Evolutionary conservation across 2,329 filamentous ascomycete species (phyloP).

Genomic region (Colletotrichum paranaense): DNA sequence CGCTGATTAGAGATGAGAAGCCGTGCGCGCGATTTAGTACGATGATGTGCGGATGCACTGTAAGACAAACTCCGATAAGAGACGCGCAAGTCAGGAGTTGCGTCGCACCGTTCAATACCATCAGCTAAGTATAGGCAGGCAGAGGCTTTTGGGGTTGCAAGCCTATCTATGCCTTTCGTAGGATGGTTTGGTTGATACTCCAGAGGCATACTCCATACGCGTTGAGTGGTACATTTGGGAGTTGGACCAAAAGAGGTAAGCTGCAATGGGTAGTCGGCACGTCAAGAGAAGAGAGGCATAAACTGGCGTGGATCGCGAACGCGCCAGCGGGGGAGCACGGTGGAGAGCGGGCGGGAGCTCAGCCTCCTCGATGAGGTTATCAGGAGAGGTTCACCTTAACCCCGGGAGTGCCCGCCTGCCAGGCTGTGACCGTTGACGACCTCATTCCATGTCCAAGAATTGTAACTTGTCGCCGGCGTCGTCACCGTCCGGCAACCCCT

Average conservation of each 20-base stretch:
- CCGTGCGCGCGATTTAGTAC: neutral
- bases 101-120: neutral
- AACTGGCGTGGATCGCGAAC: constrained; percentile 18
- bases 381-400: constrained; percentile 10
- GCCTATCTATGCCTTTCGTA: constrained; percentile 5
- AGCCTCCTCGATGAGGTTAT: constrained; percentile 23
- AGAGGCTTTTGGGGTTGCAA: neutral
- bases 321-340: constrained; percentile 12
- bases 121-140: neutral
- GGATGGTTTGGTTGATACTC: neutral
- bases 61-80: neutral
- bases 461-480: constrained; percentile 5
- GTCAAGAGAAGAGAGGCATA: constrained; percentile 19
- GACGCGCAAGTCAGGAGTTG: constrained; percentile 17
- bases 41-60: neutral
- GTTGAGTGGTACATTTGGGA: neutral
- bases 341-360: constrained; percentile 15
- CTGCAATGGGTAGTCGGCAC: neutral
- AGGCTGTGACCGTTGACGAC: neutral
- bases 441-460: neutral
- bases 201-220: neutral
- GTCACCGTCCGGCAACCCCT: constrained; percentile 3
- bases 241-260: constrained; percentile 12
- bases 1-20: neutral
- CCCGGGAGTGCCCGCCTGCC: constrained; percentile 6